Base-by-base conservation (phyloP, 768 basidiomycete species). In the Collybia sp. region DNA sequence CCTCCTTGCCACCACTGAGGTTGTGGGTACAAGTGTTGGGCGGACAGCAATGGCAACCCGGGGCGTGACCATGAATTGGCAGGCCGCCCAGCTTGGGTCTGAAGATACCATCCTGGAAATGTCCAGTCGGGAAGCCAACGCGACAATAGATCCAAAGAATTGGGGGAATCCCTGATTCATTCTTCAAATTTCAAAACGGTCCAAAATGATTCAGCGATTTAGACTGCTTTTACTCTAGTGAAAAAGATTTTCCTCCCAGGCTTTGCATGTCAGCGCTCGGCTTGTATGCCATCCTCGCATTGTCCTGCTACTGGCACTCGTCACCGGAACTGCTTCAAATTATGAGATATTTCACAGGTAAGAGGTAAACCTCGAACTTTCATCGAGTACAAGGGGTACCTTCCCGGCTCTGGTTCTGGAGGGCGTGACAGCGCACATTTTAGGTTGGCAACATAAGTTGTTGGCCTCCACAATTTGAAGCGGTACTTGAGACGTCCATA, bases 231-330 rank as follows among this genome's bases (percentile, higher is more conserved):
- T 85, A 52, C 59, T 91, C 90, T 16, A 95, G 91, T n/a, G 96
- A 79, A 16, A 98, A 96, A 10, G 89, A 95, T 43, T 95, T 75
- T 59, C 91, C 88, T 1, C 91, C 89, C 37, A 79, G 79, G 52
- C 83, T 86, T 60, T 94, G 91, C 18, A 96, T 87, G 69, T 98
- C 70, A 63, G 52, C 71, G 67, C 19, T 76, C 62, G 15, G 65
- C 70, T 49, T 68, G 59, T 38, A 73, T 54, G 46, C 64, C 70
- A 39, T 70, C 68, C 45, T 74, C 76, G 47, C 72, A 70, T 48
- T 69, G 73, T 20, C 72, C 70, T 35, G 76, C 75, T 37, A 80
- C 68, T 45, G 76, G 58, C 18, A 75, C 60, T 36, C 74, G 74
- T 47, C 75, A 76, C 35, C 69, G n/a, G n/a, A n/a, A n/a, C n/a